Base-by-base conservation (phyloP, 768 basidiomycete species). In the Steccherinum ochraceum region DNA sequence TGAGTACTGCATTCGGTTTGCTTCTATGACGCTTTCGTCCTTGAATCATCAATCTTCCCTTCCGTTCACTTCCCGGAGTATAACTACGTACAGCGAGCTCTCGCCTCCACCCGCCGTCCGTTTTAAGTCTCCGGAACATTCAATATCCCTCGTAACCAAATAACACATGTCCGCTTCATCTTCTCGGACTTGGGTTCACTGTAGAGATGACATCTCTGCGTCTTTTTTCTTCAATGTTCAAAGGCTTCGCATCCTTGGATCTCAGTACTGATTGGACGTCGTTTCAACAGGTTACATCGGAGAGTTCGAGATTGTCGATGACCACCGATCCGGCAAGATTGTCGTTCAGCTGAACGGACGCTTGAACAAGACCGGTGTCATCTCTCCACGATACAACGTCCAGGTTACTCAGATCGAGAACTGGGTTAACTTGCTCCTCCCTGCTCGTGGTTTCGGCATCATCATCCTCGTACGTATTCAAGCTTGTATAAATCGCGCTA, bases 351-450 rank as follows among this genome's bases (percentile, higher is more conserved):
- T 99, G 52, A 99, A 96, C 65, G 96, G 96, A 43, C 89, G 93
- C 54, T 81, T 99, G 62, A 99, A 99, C 81, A 99, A 99, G 77
- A 88, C 86, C n/a, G 96, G 95, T 61, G 95, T 99, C 67, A 97
- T 97, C 73, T 97, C 94, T n/a, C 94, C 95, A 41, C 89, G 96
- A 49, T 98, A 91, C 82, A 97, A 98, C 73, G 83, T 98, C 61
- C 89, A 93, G 67, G 86, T 89, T 55, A 84, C 71, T 62, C 86
- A 94, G 67, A 96, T 97, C 63, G 91, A 95, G 73, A 76, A 79
- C 56, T 97, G 95, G 95, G 92, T 98, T 77, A 93, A 93, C 80
- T 78, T 92, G 76, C 73, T 99, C 53, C 81, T 98, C 54, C 96
- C 96, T 52, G 85, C 95, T 61, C 86, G 96, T 84, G 87, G 87